Conservation (phyloP, 1,139 yeast genomes). For the Blastobotrys capitulatus region DNA sequence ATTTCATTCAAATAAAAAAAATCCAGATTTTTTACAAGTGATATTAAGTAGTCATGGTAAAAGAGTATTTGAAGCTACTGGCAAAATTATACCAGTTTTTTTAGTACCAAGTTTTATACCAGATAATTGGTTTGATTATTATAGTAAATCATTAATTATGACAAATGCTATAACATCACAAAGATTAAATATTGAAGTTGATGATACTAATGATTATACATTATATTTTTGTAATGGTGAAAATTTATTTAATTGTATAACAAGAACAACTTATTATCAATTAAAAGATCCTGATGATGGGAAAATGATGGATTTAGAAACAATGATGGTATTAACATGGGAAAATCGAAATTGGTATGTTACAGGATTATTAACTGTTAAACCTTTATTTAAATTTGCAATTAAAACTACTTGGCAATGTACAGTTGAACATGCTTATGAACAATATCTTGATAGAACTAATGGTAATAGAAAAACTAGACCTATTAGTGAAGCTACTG, state of each 20-base stretch:
- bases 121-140: slow-evolving; percentile 8
- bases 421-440: slow-evolving; percentile 2
- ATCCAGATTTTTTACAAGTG: slow-evolving; percentile 2
- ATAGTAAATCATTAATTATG: slow-evolving; percentile 5
- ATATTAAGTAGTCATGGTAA: slow-evolving; percentile 2
- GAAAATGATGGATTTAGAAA: neutral
- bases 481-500: neutral
- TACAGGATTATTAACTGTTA: slow-evolving; percentile 7
- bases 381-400: slow-evolving; percentile 8
- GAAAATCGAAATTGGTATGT: slow-evolving; percentile 9
- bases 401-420: slow-evolving; percentile 5
- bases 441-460: neutral
- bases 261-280: slow-evolving; percentile 4
- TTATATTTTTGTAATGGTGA: neutral
- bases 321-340: slow-evolving; percentile 10
- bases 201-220: neutral
- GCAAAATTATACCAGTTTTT: slow-evolving; percentile 2
- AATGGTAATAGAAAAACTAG: neutral
- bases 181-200: neutral
- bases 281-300: neutral
- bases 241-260: neutral
- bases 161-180: neutral
- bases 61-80: slow-evolving; percentile 2
- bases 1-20: neutral
- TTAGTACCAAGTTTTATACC: slow-evolving; percentile 4